These are phyloP conservation scores for Alloascoidea africana DNA, from an alignment of 805 yeast genomes.

Conservation along the genomic window DNA sequence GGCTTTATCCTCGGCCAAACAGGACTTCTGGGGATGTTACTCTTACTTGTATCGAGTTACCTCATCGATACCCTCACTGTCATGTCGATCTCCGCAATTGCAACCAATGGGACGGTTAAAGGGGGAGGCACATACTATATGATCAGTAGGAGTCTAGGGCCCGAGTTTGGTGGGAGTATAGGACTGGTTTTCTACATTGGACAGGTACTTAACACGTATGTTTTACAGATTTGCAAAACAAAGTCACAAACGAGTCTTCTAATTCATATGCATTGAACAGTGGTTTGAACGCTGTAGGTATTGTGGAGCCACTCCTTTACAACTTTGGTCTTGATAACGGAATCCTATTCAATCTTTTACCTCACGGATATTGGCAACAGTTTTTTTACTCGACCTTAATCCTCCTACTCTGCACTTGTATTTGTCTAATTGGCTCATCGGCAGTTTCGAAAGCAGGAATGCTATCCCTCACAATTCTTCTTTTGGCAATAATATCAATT, in stretches of 20 bases:
- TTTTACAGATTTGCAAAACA: no score
- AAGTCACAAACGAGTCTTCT: no score
- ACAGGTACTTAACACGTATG: slow-evolving; percentile 58
- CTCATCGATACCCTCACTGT: slow-evolving; percentile 74
- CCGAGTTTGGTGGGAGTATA: slow-evolving; percentile 96
- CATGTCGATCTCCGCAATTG: slow-evolving; percentile 83
- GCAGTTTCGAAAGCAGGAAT: slow-evolving; percentile 76
- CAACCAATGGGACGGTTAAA: slow-evolving; percentile 92
- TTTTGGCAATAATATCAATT: slow-evolving; percentile 61
- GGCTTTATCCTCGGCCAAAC: slow-evolving; percentile 93
- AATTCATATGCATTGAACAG: slow-evolving; percentile 17
- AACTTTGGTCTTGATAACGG: slow-evolving; percentile 60
- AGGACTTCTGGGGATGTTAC: slow-evolving; percentile 69
- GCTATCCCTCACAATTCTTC: slow-evolving; percentile 47
- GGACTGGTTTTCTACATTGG: slow-evolving; percentile 92
- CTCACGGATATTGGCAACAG: slow-evolving; percentile 55
- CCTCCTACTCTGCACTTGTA: slow-evolving; percentile 52
- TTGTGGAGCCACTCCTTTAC: slow-evolving; percentile 75
- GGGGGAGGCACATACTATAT: slow-evolving; percentile 99
- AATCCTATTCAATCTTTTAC: slow-evolving; percentile 38
- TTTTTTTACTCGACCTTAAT: slow-evolving; percentile 59
- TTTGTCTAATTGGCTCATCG: slow-evolving; percentile 70
- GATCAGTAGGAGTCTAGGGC: slow-evolving; percentile 91
- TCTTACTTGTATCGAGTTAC: slow-evolving; percentile 58
- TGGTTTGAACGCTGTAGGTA: slow-evolving; percentile 90